Evolutionary conservation across 768 basidiomycete genomes (phyloP).

Genomic region (Mycena capillaripes): DNA sequence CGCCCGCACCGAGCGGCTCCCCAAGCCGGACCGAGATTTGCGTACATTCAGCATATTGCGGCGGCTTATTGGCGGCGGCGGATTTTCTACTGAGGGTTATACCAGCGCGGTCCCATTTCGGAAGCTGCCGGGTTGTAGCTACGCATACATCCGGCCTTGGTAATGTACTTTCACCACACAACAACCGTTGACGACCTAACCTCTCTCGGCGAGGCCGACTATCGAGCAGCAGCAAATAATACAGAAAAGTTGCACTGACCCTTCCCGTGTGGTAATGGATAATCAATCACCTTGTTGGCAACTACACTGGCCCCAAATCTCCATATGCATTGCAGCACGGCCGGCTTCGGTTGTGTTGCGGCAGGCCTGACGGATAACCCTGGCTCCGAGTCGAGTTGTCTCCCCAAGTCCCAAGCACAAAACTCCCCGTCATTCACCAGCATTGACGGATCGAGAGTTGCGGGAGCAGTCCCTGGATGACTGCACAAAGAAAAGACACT

Average conservation of each 20-base stretch:
- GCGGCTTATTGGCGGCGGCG: no score
- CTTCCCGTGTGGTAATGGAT: constrained; percentile 6
- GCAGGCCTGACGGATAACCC: constrained; percentile 8
- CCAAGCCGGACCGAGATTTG: no score
- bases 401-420: no score
- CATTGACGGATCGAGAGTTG: constrained; percentile 8
- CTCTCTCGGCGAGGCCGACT: neutral
- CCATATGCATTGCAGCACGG: neutral
- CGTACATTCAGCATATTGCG: no score
- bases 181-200: constrained; percentile 1
- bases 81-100: no score
- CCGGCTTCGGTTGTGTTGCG: constrained; percentile 2
- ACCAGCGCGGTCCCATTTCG: neutral
- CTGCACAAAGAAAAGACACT: no score
- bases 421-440: constrained; percentile 9
- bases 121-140: constrained; percentile 2
- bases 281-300: constrained; percentile 3
- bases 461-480: no score
- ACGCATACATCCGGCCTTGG: neutral
- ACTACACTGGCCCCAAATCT: neutral
- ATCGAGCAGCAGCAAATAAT: constrained; percentile 5
- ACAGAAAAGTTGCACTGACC: neutral
- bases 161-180: constrained; percentile 8
- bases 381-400: constrained; percentile 1
- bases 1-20: no score